Conservation (phyloP, 2,329 filamentous ascomycete species). For the Hypoxylon sp. region DNA sequence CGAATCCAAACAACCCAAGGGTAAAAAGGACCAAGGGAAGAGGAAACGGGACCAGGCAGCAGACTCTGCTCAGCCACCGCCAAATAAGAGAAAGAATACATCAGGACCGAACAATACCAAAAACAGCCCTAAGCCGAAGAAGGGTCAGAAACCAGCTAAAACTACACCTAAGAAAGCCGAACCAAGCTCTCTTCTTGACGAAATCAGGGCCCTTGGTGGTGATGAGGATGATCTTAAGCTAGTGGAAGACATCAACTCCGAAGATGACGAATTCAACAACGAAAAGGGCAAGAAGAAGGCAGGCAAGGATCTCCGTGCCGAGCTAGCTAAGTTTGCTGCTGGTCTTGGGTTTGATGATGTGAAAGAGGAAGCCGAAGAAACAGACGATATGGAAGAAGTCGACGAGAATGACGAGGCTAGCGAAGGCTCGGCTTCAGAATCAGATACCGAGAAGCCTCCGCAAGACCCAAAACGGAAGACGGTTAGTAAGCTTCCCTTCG, state of each 20-base stretch:
- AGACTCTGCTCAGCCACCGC: conserved; percentile 36
- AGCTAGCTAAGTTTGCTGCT: conserved; percentile 61
- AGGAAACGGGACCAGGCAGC: conserved; percentile 55
- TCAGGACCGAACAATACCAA: conserved; percentile 25
- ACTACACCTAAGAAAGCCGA: conserved; percentile 42
- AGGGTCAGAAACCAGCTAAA: conserved; percentile 18
- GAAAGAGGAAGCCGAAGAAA: conserved; percentile 50
- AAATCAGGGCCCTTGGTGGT: conserved; percentile 71
- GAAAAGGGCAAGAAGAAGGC: conserved; percentile 46
- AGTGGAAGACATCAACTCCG: conserved; percentile 63
- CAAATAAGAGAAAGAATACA: conserved; percentile 41
- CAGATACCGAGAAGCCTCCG: conserved; percentile 39
- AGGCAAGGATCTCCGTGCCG: conserved; percentile 59
- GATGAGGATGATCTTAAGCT: conserved; percentile 71
- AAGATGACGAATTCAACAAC: conserved; percentile 53
- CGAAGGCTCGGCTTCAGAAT: conserved; percentile 38
- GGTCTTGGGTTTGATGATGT: conserved; percentile 59
- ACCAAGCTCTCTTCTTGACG: conserved; percentile 59
- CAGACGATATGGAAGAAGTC: conserved; percentile 46
- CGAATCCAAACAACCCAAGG: conserved; percentile 44
- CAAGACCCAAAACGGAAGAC: conserved; percentile 48
- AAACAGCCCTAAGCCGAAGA: conserved; percentile 12
- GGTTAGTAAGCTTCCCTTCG: conserved; percentile 52
- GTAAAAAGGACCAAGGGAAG: conserved; percentile 44
- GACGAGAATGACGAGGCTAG: conserved; percentile 50